A percentile compares a stretch with the other conserved stretches of the same genome.
These are phyloP conservation scores for Cryphonectria nitschkei DNA, from an alignment of 2,329 filamentous ascomycete species.

Conservation along the genomic window DNA sequence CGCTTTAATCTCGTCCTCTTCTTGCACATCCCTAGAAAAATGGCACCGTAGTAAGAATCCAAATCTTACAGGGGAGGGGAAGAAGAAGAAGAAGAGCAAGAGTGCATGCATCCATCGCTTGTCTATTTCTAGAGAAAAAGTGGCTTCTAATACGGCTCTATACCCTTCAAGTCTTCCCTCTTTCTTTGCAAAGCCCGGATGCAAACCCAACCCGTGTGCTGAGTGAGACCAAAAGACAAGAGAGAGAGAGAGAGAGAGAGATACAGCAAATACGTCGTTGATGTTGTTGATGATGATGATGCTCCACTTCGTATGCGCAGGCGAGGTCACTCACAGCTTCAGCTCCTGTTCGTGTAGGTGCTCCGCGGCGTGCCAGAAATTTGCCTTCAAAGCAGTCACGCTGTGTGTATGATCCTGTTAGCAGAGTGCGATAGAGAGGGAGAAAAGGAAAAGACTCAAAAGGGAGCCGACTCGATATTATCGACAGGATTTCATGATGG, in stretches of 20 bases:
- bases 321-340: conserved; percentile 71
- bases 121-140: conserved; percentile 32
- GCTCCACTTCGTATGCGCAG: conserved; percentile 23
- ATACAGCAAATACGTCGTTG: conserved; percentile 6
- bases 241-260: conserved; percentile 3
- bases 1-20: conserved; percentile 7
- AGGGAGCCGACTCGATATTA: background rate
- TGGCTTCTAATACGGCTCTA: conserved; percentile 29
- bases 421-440: background rate
- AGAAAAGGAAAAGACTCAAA: too few species aligned
- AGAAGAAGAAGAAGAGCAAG: conserved; percentile 5
- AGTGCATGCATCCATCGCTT: conserved; percentile 31
- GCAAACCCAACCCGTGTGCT: background rate
- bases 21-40: conserved; percentile 27
- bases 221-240: conserved; percentile 2
- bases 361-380: conserved; percentile 78
- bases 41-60: conserved; percentile 41
- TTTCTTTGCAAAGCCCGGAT: background rate
- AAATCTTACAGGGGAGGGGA: conserved; percentile 33
- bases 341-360: conserved; percentile 71
- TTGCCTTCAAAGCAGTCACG: conserved; percentile 87
- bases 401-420: conserved; percentile 47
- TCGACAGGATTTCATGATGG: background rate
- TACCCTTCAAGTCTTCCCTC: conserved; percentile 10
- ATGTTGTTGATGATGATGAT: conserved; percentile 18